Evolutionary conservation across 169 alveolate genomes (phyloP), one percentile per base, ranked within the genome.

Genomic region (Cryptosporidium parvum): DNA sequence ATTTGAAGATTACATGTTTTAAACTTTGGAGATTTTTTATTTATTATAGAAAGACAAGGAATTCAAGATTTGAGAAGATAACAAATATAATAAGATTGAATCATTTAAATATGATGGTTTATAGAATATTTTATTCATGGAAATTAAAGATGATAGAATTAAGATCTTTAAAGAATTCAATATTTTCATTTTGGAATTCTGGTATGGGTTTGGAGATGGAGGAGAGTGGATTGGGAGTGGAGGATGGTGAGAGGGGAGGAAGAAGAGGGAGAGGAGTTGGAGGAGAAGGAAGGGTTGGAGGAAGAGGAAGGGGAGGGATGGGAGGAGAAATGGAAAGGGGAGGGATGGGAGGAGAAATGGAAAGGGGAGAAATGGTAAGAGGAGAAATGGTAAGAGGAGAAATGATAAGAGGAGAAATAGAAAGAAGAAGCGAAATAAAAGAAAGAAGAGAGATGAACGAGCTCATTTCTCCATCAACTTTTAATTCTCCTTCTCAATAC

Each of bases 11-110:
- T 0, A 80, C 80, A 4, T 80, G 65, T 37, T 80, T 80, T 65
- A 80, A 65, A 21, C 67, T 80, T 37, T 80, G 89, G 89, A 80
- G 51, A 62, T 80, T 80, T 48, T 80, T 62, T 31, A 65, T 61
- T n/a, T 65, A 80, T 18, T 80, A 80, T 45, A 42, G 53, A 45
- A 59, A 65, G 35, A 62, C 75, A 59, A 80, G 89, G 33, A 80
- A 35, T 37, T 53, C 51, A 31, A 59, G 89, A 33, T 80, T 80
- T 48, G 48, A 39, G 14, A 58, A 44, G 53, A 80, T 80, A 10
- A 62, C 61, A 45, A 65, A 65, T 31, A 42, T 80, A 16, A 80
- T 80, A 21, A n/a, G 6, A 65, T 3, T 14, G 14, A 80, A 62
- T 18, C 69, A 80, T 31, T 39, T 21, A 7, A 59, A 44, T 23